Base-by-base conservation (phyloP, 495 filamentous ascomycete species). In the Daldinia grandis region DNA sequence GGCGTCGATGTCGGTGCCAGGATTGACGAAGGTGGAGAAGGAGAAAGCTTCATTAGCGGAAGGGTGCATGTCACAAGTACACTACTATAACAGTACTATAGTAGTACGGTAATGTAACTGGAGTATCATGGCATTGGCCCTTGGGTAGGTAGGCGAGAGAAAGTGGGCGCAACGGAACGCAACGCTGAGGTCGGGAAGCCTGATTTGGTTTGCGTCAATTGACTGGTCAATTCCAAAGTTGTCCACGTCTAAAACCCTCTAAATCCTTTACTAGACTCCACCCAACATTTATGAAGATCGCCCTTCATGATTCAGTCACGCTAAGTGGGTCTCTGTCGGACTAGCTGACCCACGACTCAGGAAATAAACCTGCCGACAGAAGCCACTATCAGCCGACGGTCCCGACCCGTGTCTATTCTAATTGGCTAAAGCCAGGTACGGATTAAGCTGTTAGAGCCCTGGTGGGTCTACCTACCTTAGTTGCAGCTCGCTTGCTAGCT, bases 21-120 rank as follows among this genome's bases (percentile, higher is more conserved):
- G 15, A 24, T 27, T 5, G 15, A 30, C 27, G 50, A 53, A 37
- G 40, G 67, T 65, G 68, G 68, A 33, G 50, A 54, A 66, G 30
- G 62, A 33, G 56, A 60, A 56, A 21, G 19, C 62, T 30, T 63
- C 44, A 33, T 59, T 58, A 19, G 49, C 58, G 59, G 64, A 53
- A 44, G 58, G 64, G 69, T 50, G 63, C 69, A 72, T 72, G 33
- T 60, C 59, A 69, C 51, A 49, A 17, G 17, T 44, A 47, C 55
- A 53, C 5, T 24, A 25, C 25, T 25, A 27, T 17, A 8, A 3
- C 14, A 8, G 42, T 47, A 47, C 42, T 21, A 21, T 44, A 44
- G 47, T 51, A 53, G 14, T 27, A n/a, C 24, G 49, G 49, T 30
- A 30, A 19, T 25, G 21, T 25, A 28, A 51, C 24, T 49, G 19